Evolutionary conservation across 2,329 filamentous ascomycete genomes (phyloP), one percentile per base, ranked within the genome.

Genomic region (Cordyceps farinosa): DNA sequence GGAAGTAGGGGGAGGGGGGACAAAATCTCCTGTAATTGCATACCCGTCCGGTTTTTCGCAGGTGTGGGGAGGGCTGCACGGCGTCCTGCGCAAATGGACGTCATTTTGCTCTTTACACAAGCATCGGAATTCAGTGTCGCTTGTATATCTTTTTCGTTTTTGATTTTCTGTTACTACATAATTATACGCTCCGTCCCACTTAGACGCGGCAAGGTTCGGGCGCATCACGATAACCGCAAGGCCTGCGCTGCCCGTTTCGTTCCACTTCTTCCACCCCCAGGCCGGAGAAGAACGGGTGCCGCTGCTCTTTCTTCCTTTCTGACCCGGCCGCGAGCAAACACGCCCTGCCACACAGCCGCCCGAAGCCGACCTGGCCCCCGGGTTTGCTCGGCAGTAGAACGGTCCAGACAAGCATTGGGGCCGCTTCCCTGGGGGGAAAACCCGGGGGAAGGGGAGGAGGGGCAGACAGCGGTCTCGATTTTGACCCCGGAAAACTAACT

Each of bases 131-230:
- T 29, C 27, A n/a, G 29, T 36, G 38, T n/a, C 22, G 27, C 48
- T 7, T 11, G 32, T 22, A 3, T 32, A 10, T 44, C 3, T 52
- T n/a, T 13, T 17, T 5, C 36, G 7, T 29, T 58, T 22, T 44
- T 30, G n/a, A 15, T 52, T 57, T 57, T 29, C 40, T 53, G 32
- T 59, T 63, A 63, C 54, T 59, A 63, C 45, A 63, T 63, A 45
- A 47, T 63, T 59, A 54, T 59, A 59, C 61, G 55, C 60, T 58
- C 45, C 32, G 61, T 63, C 61, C 61, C 61, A 63, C 61, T 63
- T 63, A 58, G 61, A 57, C 55, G 61, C 61, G 61, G 61, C 54
- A 59, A 51, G 29, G 53, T 63, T 63, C 61, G 61, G 61, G 61
- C 53, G 52, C 61, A 57, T 63, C 61, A 63, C 53, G 61, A 63